These are phyloP conservation scores for Camillea tinctor DNA, from an alignment of 2,329 filamentous ascomycete species.

Conservation along the genomic window DNA sequence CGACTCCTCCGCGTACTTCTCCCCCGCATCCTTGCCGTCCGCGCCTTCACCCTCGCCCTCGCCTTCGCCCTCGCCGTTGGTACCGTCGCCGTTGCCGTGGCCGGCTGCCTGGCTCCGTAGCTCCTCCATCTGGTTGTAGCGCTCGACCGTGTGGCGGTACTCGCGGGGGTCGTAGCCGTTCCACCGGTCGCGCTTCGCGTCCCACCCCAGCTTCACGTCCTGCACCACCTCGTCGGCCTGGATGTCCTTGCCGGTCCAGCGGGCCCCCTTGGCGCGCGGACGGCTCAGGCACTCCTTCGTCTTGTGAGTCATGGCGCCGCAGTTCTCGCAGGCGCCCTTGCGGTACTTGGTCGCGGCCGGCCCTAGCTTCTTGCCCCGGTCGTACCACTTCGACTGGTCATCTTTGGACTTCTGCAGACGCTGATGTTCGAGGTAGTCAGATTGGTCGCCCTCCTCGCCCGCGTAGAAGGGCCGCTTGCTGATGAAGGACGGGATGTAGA, in stretches of 20 bases:
- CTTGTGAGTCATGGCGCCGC: slow-evolving; percentile 95
- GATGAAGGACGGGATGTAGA: slow-evolving; percentile 98
- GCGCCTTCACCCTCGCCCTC: slow-evolving; percentile 45
- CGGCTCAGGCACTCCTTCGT: slow-evolving; percentile 89
- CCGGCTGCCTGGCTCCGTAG: slow-evolving; percentile 55
- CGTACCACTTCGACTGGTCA: slow-evolving; percentile 82
- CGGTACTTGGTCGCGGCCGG: slow-evolving; percentile 94
- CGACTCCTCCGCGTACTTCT: slow-evolving; percentile 88
- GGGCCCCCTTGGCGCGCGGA: slow-evolving; percentile 84
- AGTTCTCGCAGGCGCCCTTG: slow-evolving; percentile 98
- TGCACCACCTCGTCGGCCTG: slow-evolving; percentile 87
- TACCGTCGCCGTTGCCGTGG: slow-evolving; percentile 47
- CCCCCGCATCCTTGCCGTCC: slow-evolving; percentile 56
- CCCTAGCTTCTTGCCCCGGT: slow-evolving; percentile 78
- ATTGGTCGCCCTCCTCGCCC: slow-evolving; percentile 69
- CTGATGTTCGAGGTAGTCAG: slow-evolving; percentile 96
- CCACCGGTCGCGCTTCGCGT: slow-evolving; percentile 96
- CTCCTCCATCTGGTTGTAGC: slow-evolving; percentile 83
- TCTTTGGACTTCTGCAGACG: slow-evolving; percentile 75
- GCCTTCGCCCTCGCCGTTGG: slow-evolving; percentile 36
- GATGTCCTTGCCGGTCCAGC: slow-evolving; percentile 90
- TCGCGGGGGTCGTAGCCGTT: slow-evolving; percentile 94
- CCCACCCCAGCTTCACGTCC: slow-evolving; percentile 86
- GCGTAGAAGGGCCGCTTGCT: slow-evolving; percentile 97
- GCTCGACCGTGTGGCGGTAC: slow-evolving; percentile 82